These are phyloP conservation scores for Fusarium sp. DNA, from an alignment of 2,329 filamentous ascomycete species.

Conservation along the genomic window DNA sequence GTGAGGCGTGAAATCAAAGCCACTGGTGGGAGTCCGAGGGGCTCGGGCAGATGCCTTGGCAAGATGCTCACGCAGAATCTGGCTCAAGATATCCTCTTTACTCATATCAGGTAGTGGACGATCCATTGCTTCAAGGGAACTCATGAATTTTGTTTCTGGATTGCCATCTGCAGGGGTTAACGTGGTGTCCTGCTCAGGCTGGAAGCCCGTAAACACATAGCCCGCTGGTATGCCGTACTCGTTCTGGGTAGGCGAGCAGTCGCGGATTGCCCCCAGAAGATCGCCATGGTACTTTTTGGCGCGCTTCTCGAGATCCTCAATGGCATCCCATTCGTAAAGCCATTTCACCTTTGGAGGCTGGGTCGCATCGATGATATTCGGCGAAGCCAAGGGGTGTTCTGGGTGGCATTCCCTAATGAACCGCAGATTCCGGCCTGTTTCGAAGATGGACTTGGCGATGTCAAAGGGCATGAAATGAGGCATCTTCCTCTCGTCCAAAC, in stretches of 20 bases:
- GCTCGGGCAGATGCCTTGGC: conserved; percentile 47
- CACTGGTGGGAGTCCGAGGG: conserved; percentile 27
- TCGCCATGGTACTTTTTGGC: conserved; percentile 54
- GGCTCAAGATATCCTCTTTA: conserved; percentile 50
- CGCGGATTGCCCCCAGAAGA: conserved; percentile 40
- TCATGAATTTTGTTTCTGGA: conserved; percentile 43
- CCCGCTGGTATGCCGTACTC: background rate
- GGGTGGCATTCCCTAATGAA: conserved; percentile 76
- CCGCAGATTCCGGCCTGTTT: conserved; percentile 79
- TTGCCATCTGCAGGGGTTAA: conserved; percentile 57
- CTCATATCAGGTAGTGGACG: conserved; percentile 43
- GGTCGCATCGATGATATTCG: conserved; percentile 56
- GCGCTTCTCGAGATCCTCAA: conserved; percentile 69
- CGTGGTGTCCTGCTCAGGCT: conserved; percentile 42
- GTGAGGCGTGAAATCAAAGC: conserved; percentile 57
- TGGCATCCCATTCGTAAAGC: conserved; percentile 76
- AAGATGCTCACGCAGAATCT: conserved; percentile 53
- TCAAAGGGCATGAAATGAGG: conserved; percentile 77
- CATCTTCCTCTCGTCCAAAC: conserved; percentile 71
- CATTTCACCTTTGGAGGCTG: conserved; percentile 69
- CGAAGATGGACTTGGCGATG: conserved; percentile 76
- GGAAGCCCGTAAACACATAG: background rate
- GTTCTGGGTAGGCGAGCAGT: background rate
- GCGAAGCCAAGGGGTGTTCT: conserved; percentile 70
- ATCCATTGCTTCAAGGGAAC: conserved; percentile 26